These are phyloP conservation scores for Tagetes patula DNA, from an alignment of 129 eudicot genomes.

Conservation along the genomic window DNA sequence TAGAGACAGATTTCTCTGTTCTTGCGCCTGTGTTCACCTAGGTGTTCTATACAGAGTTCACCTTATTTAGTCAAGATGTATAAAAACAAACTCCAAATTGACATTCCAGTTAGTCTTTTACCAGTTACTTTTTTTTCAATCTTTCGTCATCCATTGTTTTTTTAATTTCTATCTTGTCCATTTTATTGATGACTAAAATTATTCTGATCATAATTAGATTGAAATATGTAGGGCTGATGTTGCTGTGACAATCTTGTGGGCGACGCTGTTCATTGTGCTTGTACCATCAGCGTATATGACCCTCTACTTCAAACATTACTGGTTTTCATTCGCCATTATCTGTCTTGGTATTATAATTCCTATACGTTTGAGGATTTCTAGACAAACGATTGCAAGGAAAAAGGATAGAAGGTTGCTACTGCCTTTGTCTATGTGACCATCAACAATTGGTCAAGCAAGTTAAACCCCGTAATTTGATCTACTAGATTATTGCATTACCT, in stretches of 20 bases:
- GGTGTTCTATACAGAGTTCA: neutral
- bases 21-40: neutral
- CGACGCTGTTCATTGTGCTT: conserved; percentile 46
- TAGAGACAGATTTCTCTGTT: neutral
- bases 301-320: conserved; percentile 56
- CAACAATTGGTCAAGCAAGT: conserved; percentile 20
- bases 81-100: neutral
- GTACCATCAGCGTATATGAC: conserved; percentile 59
- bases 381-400: conserved; percentile 63
- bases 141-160: neutral
- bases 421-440: conserved; percentile 67
- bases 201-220: conserved; percentile 22
- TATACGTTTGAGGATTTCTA: conserved; percentile 52
- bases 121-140: neutral
- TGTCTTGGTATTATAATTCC: conserved; percentile 56
- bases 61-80: neutral
- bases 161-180: neutral
- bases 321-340: conserved; percentile 57
- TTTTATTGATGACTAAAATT: neutral
- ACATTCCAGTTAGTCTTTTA: neutral
- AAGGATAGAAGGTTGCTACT: conserved; percentile 56
- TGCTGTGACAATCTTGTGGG: conserved; percentile 58
- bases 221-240: conserved; percentile 64
- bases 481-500: conserved; percentile 20
- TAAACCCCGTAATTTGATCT: conserved; percentile 18